These are phyloP conservation scores for Zizania palustris DNA, from an alignment of 202 grass and related monocot species.

Conservation along the genomic window DNA sequence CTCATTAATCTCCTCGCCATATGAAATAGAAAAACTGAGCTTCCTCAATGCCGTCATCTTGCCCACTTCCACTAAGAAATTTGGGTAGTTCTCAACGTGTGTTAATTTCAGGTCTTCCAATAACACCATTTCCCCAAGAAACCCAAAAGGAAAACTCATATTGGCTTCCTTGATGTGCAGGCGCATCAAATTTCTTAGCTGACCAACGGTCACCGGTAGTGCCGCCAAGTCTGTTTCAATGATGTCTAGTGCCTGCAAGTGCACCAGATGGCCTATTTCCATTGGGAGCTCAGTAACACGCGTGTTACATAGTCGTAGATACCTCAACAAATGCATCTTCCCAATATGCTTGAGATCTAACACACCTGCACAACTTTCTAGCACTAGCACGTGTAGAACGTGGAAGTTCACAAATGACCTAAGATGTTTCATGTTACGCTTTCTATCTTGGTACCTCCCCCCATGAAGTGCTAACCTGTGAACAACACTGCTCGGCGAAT, in stretches of 20 bases:
- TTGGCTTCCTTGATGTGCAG: background rate
- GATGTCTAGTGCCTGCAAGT: background rate
- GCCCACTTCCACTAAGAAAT: background rate
- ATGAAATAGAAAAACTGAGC: background rate
- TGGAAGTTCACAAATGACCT: background rate
- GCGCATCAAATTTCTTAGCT: background rate
- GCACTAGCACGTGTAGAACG: background rate
- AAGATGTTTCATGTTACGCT: background rate
- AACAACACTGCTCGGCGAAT: background rate
- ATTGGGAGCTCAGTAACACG: background rate
- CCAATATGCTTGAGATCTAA: background rate
- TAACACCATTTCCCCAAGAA: background rate
- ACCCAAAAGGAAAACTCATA: background rate
- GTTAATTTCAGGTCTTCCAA: background rate
- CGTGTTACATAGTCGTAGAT: background rate
- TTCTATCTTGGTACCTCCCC: background rate
- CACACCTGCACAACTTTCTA: background rate
- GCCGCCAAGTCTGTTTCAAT: background rate
- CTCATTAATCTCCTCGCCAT: too few species aligned
- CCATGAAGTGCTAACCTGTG: background rate
- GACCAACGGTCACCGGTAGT: background rate
- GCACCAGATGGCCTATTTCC: background rate
- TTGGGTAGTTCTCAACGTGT: too few species aligned
- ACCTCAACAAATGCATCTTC: slow-evolving; percentile 7
- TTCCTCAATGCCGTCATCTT: background rate